Evolutionary conservation across 1,284 basidiomycete species (phyloP).

Genomic region (Boletus semigastroideus): DNA sequence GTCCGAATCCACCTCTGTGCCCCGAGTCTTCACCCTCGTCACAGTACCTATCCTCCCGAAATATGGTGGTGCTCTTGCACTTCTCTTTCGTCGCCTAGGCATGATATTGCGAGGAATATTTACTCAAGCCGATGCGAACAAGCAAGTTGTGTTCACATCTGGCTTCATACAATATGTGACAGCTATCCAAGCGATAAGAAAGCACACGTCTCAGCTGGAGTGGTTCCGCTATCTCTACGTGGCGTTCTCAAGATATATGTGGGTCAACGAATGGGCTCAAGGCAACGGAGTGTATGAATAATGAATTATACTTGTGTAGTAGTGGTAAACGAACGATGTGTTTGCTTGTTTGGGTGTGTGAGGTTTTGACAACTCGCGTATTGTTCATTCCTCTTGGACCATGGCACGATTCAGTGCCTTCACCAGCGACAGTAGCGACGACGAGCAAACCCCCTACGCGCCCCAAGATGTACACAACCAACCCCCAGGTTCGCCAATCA

Average conservation of each 20-base stretch:
- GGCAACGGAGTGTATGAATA: not conserved
- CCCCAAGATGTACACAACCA: conserved; percentile 23
- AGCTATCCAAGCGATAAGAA: conserved; percentile 69
- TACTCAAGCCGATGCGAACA: not conserved
- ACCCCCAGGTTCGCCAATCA: conserved; percentile 15
- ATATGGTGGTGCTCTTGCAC: conserved; percentile 55
- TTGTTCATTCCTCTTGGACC: conserved; percentile 21
- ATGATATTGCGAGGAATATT: conserved; percentile 27
- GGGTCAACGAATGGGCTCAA: conserved; percentile 81
- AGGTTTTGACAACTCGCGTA: conserved; percentile 13
- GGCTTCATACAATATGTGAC: conserved; percentile 54
- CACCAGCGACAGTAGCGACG: conserved; percentile 42
- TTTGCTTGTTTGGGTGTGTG: conserved; percentile 32
- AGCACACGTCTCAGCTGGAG: conserved; percentile 76
- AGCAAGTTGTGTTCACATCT: conserved; percentile 45
- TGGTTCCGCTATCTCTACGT: conserved; percentile 93
- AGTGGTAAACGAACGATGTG: conserved; percentile 7
- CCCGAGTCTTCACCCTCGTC: conserved; percentile 58
- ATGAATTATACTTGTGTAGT: not conserved
- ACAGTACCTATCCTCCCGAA: conserved; percentile 60
- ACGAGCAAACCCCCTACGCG: conserved; percentile 32
- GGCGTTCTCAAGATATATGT: conserved; percentile 86
- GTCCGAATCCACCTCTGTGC: conserved; percentile 27
- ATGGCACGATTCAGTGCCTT: conserved; percentile 46
- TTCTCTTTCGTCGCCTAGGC: conserved; percentile 47